phyloP scores from a whole-genome alignment of 345 rosid genomes.

The Lepidium aucheri region DNA sequence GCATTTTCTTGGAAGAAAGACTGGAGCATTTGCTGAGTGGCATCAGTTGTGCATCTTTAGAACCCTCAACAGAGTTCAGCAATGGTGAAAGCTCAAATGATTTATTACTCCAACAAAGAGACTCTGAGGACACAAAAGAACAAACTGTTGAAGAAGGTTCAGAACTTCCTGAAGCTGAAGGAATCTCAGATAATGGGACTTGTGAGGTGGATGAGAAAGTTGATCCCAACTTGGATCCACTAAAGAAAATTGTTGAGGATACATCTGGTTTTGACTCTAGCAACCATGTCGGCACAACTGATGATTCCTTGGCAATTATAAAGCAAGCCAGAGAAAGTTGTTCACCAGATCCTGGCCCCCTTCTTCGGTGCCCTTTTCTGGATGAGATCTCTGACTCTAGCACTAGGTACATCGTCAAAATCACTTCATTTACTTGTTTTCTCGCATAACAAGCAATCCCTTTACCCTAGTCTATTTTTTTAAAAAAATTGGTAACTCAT shows the following conservation, averaged over 20 bases:
- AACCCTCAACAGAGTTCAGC: conserved; percentile 23
- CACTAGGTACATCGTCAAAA: conserved; percentile 44
- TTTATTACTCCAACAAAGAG: conserved; percentile 16
- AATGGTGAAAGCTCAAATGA: conserved; percentile 33
- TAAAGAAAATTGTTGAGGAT: conserved; percentile 20
- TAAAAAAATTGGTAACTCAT: background rate
- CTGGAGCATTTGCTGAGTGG: conserved; percentile 70
- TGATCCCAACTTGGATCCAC: conserved; percentile 28
- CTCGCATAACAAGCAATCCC: background rate
- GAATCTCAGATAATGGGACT: conserved; percentile 26
- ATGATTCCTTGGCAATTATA: conserved; percentile 29
- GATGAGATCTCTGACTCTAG: conserved; percentile 79
- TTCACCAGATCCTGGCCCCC: conserved; percentile 48
- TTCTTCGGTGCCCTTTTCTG: conserved; percentile 54
- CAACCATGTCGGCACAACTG: conserved; percentile 29
- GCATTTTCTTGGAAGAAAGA: conserved; percentile 89
- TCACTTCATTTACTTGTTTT: background rate
- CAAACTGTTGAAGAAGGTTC: conserved; percentile 25
- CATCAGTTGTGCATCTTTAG: conserved; percentile 44
- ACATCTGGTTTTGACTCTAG: conserved; percentile 28
- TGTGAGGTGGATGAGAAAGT: conserved; percentile 28
- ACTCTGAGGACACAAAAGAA: conserved; percentile 24
- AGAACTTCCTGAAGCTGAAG: conserved; percentile 32
- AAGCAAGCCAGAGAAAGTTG: conserved; percentile 48
- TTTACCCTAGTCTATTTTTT: background rate